phyloP scores from a whole-genome alignment of 108 stramenopile species.

The Skeletonema marinoi region DNA sequence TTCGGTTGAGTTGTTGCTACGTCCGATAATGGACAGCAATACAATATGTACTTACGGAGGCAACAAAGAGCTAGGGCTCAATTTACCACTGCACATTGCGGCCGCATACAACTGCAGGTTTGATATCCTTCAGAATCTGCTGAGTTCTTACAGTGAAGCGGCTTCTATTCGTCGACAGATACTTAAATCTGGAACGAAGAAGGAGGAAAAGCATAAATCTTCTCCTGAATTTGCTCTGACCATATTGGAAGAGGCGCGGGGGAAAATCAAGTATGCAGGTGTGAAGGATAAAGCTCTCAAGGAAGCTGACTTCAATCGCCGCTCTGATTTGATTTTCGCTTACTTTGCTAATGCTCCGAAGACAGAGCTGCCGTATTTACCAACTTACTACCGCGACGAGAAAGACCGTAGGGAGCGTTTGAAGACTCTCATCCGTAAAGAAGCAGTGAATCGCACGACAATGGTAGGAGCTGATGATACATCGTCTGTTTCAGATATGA shows the following conservation, averaged over 20 bases:
- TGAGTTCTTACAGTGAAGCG: slow-evolving; percentile 34
- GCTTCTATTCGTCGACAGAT: slow-evolving; percentile 29
- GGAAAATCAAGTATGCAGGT: not conserved
- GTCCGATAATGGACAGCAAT: slow-evolving; percentile 44
- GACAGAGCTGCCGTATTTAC: slow-evolving; percentile 14
- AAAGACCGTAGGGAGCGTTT: slow-evolving; percentile 31
- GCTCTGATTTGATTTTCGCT: slow-evolving; percentile 49
- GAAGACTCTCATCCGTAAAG: slow-evolving; percentile 27
- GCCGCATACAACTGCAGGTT: slow-evolving; percentile 40
- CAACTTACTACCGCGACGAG: slow-evolving; percentile 39
- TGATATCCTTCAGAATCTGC: slow-evolving; percentile 28
- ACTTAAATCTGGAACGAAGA: not conserved
- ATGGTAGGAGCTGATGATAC: not conserved
- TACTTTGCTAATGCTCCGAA: slow-evolving; percentile 36
- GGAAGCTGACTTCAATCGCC: slow-evolving; percentile 35
- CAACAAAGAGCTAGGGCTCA: slow-evolving; percentile 17
- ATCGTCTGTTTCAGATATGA: slow-evolving; percentile 34
- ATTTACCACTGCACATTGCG: slow-evolving; percentile 53
- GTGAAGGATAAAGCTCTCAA: slow-evolving; percentile 2
- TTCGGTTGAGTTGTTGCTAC: slow-evolving; percentile 40
- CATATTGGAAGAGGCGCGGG: slow-evolving; percentile 43
- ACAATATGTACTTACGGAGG: slow-evolving; percentile 40
- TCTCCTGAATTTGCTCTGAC: slow-evolving; percentile 29
- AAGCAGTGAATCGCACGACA: slow-evolving; percentile 26
- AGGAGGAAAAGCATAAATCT: not conserved